phyloP scores from a whole-genome alignment of 768 basidiomycete species.

The Trametes cinnabarina region DNA sequence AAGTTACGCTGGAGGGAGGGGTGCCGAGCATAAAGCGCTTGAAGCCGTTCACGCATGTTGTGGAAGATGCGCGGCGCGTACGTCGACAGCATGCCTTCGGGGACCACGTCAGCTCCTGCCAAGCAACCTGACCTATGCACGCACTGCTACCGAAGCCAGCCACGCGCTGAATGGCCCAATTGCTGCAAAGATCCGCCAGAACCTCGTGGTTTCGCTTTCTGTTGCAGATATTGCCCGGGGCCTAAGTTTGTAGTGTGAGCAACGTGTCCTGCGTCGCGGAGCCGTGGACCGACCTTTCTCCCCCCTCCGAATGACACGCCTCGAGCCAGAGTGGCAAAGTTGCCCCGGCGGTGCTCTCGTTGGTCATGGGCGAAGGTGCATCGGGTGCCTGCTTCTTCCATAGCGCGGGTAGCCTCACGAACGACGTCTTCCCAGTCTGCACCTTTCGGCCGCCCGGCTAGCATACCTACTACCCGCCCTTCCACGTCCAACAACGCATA shows the following conservation, averaged over 20 bases:
- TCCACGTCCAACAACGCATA: not conserved
- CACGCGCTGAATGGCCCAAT: not conserved
- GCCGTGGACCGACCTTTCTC: not conserved
- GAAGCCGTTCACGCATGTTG: not conserved
- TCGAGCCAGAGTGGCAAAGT: not conserved
- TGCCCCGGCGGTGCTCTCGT: not conserved
- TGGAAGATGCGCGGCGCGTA: slow-evolving; percentile 7
- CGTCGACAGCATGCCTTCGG: slow-evolving; percentile 7
- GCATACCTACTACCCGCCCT: not conserved
- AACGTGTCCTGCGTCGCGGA: too few relatives aligned
- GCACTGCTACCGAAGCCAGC: slow-evolving; percentile 3
- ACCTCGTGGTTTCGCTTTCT: not conserved
- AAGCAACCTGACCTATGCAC: too few relatives aligned
- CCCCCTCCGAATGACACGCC: not conserved
- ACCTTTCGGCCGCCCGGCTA: not conserved
- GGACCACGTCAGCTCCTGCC: too few relatives aligned
- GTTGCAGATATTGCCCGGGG: not conserved
- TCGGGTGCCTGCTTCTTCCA: not conserved
- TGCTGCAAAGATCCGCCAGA: not conserved
- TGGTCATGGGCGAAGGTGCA: not conserved
- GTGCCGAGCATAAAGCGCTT: not conserved
- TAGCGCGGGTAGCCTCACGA: not conserved
- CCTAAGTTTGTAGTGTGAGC: not conserved
- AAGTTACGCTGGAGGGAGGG: not conserved
- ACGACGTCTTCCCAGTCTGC: not conserved